Conservation (phyloP, 768 basidiomycete genomes). For the Trametes gibbosa region DNA sequence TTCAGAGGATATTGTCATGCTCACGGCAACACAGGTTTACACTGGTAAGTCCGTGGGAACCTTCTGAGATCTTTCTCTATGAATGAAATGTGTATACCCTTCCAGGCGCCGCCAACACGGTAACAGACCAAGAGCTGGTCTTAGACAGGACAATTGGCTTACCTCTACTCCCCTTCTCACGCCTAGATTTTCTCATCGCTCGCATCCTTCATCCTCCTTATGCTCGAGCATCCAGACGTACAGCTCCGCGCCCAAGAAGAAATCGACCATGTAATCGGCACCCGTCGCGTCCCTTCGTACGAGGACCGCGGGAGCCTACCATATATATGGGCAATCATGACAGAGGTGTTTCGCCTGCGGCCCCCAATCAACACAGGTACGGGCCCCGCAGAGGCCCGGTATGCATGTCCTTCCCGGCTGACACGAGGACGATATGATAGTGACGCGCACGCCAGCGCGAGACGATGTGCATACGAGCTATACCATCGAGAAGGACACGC, state of each 20-base stretch:
- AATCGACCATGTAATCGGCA: conserved; percentile 27
- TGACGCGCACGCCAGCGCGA: not conserved
- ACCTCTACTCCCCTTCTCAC: not conserved
- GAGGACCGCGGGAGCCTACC: conserved; percentile 23
- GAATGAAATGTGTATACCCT: not conserved
- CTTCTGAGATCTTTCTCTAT: no score
- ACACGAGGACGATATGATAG: not conserved
- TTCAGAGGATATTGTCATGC: conserved; percentile 8
- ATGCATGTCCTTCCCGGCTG: no score
- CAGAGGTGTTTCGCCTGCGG: conserved; percentile 28
- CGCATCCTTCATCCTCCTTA: conserved; percentile 23
- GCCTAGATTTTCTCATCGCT: conserved; percentile 8
- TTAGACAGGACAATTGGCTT: not conserved
- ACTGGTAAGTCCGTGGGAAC: not conserved
- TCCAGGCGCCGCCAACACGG: conserved; percentile 7
- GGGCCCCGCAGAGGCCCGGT: not conserved
- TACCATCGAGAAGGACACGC: conserved; percentile 16
- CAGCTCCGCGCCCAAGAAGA: conserved; percentile 29
- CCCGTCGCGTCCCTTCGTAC: conserved; percentile 23
- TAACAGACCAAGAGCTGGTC: not conserved
- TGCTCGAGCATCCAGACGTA: conserved; percentile 25
- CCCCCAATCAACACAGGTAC: conserved; percentile 9
- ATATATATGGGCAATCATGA: conserved; percentile 27
- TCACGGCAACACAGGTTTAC: conserved; percentile 8
- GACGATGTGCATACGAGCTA: conserved; percentile 20